These are phyloP conservation scores for Gamarada debralockiae DNA, from an alignment of 495 filamentous ascomycete species.

Conservation along the genomic window DNA sequence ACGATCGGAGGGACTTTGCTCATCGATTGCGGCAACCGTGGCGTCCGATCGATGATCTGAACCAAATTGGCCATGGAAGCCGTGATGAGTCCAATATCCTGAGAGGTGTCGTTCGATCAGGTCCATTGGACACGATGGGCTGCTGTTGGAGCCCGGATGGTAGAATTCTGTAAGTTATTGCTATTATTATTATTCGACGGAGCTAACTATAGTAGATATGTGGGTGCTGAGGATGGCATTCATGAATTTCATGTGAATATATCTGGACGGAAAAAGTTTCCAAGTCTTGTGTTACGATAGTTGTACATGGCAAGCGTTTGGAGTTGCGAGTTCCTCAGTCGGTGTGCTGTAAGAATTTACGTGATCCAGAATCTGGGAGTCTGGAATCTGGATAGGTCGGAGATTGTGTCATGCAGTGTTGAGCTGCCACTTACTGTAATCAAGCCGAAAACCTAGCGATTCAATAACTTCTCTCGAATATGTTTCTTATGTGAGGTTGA, in stretches of 20 bases:
- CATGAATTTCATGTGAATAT: constrained; percentile 69
- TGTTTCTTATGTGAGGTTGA: too few species aligned
- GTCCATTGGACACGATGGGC: constrained; percentile 49
- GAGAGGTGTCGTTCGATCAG: not conserved
- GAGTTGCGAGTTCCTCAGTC: not conserved
- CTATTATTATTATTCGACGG: not conserved
- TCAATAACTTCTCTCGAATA: too few species aligned
- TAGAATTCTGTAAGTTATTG: constrained; percentile 58
- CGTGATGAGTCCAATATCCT: constrained; percentile 5
- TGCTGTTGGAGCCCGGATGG: constrained; percentile 69
- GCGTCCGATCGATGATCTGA: constrained; percentile 14
- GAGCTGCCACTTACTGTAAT: too few species aligned
- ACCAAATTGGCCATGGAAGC: not conserved
- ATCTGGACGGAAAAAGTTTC: constrained; percentile 60
- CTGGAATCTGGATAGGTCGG: not conserved
- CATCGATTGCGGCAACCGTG: constrained; percentile 20
- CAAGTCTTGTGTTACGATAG: constrained; percentile 54
- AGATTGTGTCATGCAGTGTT: too few species aligned
- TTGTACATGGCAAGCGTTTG: not conserved
- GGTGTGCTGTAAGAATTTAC: not conserved
- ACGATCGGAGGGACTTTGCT: constrained; percentile 19
- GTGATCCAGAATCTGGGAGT: not conserved
- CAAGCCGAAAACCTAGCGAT: too few species aligned
- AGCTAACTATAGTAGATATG: constrained; percentile 46
- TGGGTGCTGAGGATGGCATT: constrained; percentile 71